These are phyloP conservation scores for Arabis hirsuta DNA, from an alignment of 345 rosid species.

Conservation along the genomic window DNA sequence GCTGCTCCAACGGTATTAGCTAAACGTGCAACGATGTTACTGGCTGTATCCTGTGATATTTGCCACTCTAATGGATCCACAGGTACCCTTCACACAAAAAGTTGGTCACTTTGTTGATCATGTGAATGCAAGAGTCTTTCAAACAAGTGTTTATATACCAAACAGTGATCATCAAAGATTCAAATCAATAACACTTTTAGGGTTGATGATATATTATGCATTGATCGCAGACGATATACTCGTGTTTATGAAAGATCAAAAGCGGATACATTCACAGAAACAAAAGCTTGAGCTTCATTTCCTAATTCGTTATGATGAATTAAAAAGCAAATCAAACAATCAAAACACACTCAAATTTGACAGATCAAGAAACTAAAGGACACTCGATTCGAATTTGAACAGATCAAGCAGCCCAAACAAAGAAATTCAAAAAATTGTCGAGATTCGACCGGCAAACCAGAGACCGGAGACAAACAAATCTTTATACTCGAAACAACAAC, in stretches of 20 bases:
- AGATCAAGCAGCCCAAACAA: slow-evolving; percentile 14
- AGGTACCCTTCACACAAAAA: slow-evolving; percentile 61
- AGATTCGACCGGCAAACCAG: not conserved
- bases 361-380: not conserved
- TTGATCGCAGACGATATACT: not conserved
- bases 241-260: not conserved
- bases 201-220: not conserved
- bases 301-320: slow-evolving; percentile 2
- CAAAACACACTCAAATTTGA: no score
- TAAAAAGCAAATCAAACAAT: not conserved
- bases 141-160: not conserved
- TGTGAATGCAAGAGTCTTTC: slow-evolving; percentile 7
- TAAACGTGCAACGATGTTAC: slow-evolving; percentile 68
- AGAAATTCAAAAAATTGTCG: not conserved
- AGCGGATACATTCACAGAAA: slow-evolving; percentile 1
- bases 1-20: slow-evolving; percentile 95
- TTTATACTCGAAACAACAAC: not conserved
- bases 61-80: slow-evolving; percentile 99
- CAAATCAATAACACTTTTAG: no score
- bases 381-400: not conserved
- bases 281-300: slow-evolving; percentile 6
- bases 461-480: not conserved
- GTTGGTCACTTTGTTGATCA: not conserved
- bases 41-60: slow-evolving; percentile 88
- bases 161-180: slow-evolving; percentile 6